Conservation (phyloP, 306 rosid species). For the Amphicarpaea edgeworthii region DNA sequence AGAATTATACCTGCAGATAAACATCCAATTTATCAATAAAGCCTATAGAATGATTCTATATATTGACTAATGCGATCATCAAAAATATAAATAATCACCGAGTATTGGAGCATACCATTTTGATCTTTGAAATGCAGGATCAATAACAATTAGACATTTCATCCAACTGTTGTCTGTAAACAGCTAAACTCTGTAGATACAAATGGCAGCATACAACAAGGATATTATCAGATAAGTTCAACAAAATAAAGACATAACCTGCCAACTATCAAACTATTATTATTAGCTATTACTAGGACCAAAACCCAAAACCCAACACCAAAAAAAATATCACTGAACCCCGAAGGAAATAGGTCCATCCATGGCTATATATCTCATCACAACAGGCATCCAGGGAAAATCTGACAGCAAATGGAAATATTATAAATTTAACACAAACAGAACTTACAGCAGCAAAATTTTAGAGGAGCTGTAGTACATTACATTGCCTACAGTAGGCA, state of each 20-base stretch:
- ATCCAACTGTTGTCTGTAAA: conserved; percentile 65
- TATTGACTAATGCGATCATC: neutral
- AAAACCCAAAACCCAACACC: conserved; percentile 10
- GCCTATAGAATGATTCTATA: conserved; percentile 7
- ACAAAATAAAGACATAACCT: conserved; percentile 25
- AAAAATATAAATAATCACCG: neutral
- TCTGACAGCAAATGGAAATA: conserved; percentile 29
- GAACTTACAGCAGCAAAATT: neutral
- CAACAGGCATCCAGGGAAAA: conserved; percentile 14
- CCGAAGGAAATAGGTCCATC: too few species aligned
- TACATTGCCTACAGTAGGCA: conserved; percentile 17
- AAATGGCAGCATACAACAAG: conserved; percentile 39
- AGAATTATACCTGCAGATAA: conserved; percentile 44
- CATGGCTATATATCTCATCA: neutral
- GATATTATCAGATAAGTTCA: conserved; percentile 21
- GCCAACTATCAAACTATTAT: neutral
- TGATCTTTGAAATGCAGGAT: conserved; percentile 14
- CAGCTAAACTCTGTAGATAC: conserved; percentile 61
- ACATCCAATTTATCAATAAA: conserved; percentile 13
- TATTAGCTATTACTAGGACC: neutral
- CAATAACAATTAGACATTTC: conserved; percentile 44
- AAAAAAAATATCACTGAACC: neutral
- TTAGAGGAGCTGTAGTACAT: conserved; percentile 9
- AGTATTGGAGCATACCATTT: conserved; percentile 39
- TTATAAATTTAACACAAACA: conserved; percentile 4